phyloP scores from a whole-genome alignment of 495 filamentous ascomycete species.

The Hypoxylon subgilvum region DNA sequence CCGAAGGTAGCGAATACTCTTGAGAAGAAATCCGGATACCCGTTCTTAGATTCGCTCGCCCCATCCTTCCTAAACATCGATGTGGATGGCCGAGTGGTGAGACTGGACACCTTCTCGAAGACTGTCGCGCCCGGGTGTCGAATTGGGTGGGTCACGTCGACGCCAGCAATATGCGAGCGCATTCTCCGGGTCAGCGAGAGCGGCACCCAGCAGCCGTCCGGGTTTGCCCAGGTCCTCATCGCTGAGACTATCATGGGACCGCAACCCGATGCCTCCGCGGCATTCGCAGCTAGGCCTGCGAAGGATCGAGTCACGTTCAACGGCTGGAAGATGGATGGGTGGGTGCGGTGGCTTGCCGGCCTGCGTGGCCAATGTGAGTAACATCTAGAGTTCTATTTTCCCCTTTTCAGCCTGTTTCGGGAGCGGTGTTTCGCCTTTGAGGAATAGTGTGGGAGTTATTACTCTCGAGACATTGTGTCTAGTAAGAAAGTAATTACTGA shows the following conservation, averaged over 20 bases:
- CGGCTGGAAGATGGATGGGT: constrained; percentile 84
- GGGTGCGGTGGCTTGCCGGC: constrained; percentile 86
- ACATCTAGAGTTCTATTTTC: too few relatives aligned
- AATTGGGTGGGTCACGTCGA: constrained; percentile 83
- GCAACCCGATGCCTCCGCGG: constrained; percentile 51
- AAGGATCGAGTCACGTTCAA: constrained; percentile 39
- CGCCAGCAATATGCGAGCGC: constrained; percentile 77
- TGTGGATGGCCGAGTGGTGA: constrained; percentile 83
- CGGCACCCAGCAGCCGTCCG: constrained; percentile 80
- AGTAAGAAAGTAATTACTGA: too few relatives aligned
- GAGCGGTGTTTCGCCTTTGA: too few relatives aligned
- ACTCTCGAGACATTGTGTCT: too few relatives aligned
- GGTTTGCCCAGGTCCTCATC: constrained; percentile 85
- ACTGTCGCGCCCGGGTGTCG: constrained; percentile 81
- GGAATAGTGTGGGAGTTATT: too few relatives aligned
- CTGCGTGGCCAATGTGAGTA: constrained; percentile 77
- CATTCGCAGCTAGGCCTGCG: constrained; percentile 38
- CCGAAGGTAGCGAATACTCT: constrained; percentile 29
- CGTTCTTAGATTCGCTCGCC: constrained; percentile 82
- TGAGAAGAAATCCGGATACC: constrained; percentile 69
- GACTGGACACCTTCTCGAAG: constrained; percentile 83
- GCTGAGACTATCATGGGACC: constrained; percentile 77
- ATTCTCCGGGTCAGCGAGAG: constrained; percentile 65
- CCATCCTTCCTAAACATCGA: constrained; percentile 77
- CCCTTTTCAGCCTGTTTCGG: too few relatives aligned